These are phyloP conservation scores for Penicillium italicum DNA, from an alignment of 2,329 filamentous ascomycete genomes.

Conservation along the genomic window DNA sequence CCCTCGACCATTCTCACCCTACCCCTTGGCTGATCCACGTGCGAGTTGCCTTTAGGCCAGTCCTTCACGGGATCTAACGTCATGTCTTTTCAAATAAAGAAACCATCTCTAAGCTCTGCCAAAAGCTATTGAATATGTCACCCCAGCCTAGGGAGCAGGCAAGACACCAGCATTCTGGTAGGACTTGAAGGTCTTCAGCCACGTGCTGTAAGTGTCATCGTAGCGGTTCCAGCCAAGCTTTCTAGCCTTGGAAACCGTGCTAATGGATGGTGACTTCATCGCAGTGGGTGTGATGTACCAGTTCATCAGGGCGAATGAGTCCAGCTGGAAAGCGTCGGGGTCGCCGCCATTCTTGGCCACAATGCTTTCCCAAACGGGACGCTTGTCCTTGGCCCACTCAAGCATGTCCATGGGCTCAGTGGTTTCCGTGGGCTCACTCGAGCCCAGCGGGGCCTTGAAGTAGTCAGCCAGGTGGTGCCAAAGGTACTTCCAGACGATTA, in stretches of 20 bases:
- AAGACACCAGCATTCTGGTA: background rate
- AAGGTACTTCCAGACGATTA: background rate
- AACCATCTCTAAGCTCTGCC: background rate
- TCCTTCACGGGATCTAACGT: background rate
- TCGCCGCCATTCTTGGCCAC: background rate
- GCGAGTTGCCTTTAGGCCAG: background rate
- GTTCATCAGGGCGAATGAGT: background rate
- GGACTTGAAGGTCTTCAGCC: background rate
- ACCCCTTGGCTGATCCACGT: background rate
- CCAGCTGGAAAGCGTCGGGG: background rate
- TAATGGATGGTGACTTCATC: background rate
- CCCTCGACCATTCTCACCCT: background rate
- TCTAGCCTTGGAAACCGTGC: background rate
- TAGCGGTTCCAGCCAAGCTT: background rate
- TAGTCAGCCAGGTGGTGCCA: background rate
- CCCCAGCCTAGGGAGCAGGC: background rate
- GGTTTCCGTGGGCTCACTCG: background rate
- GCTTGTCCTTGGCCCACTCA: background rate
- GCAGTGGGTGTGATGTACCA: background rate
- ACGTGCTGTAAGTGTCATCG: background rate
- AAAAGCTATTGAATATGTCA: background rate
- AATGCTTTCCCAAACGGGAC: background rate
- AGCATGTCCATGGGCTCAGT: background rate
- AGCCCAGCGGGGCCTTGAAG: background rate
- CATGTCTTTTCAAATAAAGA: background rate